Percentiles rank a stretch among this genome's conserved stretches.
These are phyloP conservation scores for Phoma herbarum DNA, from an alignment of 2,329 filamentous ascomycete genomes.

Conservation along the genomic window DNA sequence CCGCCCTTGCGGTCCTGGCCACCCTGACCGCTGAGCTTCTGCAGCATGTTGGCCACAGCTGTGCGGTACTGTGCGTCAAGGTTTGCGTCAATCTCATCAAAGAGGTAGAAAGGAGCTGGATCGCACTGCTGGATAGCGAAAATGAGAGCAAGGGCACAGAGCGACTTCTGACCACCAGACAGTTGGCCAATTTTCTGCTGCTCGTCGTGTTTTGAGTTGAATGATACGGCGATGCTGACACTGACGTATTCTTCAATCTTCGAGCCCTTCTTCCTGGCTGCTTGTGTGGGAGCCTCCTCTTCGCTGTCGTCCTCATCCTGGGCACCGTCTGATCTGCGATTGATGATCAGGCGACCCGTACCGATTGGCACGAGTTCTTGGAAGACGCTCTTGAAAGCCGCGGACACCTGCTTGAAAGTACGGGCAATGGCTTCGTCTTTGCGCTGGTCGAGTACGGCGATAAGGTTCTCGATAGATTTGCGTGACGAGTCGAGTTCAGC, in stretches of 20 bases:
- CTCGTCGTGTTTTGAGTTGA: conserved; percentile 98
- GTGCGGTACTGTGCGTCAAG: conserved; percentile 97
- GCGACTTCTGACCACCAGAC: conserved; percentile 95
- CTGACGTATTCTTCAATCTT: conserved; percentile 94
- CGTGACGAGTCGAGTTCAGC: conserved; percentile 88
- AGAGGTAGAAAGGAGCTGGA: conserved; percentile 97
- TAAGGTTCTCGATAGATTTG: conserved; percentile 87
- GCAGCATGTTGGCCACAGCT: conserved; percentile 87
- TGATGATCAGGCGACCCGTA: conserved; percentile 89
- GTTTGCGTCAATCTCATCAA: conserved; percentile 98
- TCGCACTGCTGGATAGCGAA: conserved; percentile 99
- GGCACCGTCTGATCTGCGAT: conserved; percentile 82
- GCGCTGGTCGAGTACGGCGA: conserved; percentile 88
- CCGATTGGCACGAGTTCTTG: conserved; percentile 94
- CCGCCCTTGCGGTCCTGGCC: conserved; percentile 56
- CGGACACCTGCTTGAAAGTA: conserved; percentile 97
- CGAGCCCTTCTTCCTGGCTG: conserved; percentile 30
- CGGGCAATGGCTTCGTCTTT: conserved; percentile 99
- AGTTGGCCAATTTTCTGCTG: conserved; percentile 98
- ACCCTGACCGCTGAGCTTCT: conserved; percentile 59
- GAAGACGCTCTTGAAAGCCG: conserved; percentile 91
- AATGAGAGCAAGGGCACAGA: conserved; percentile 95
- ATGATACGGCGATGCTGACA: conserved; percentile 95
- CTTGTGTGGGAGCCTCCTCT: conserved; percentile 46
- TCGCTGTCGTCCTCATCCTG: conserved; percentile 66